Base-by-base conservation (phyloP, 352 stramenopile genomes). In the Sclerospora graminicola region DNA sequence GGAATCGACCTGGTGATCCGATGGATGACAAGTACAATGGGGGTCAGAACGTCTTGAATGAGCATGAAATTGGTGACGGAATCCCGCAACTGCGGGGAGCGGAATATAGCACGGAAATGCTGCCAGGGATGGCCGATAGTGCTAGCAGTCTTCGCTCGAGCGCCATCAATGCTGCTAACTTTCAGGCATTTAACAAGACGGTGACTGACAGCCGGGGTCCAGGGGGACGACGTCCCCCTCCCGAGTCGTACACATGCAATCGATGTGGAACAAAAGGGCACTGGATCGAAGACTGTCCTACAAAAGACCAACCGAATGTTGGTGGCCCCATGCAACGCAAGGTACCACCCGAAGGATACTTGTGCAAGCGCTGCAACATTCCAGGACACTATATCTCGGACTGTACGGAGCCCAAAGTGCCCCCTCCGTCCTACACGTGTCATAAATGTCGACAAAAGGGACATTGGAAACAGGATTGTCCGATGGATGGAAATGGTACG, bases 1-100 rank as follows among this genome's bases (percentile, higher is more conserved):
- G 95, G 37, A 97, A 98, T 59, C 83, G 94, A 29, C 84, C 92
- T 0, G 95, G 95, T 21, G 78, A 90, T 26, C 81, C 73, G 20
- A 89, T 92, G 77, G 80, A 92, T 40, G 80, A 92, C 62, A 92
- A 89, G 57, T 92, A 92, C 60, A 92, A 92, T 48, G 75, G 73
- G 16, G 77, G 74, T 0, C 63, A 82, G 31, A 80, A 55, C 14
- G 71, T 86, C 38, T 55, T 90, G 30, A 84, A 77, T 35, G 75
- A 90, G 26, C 60, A 63, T 2, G 77, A 91, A 18, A 60, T 51
- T 26, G 65, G 79, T 23, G 57, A 57, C 1, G 56, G 48, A n/a
- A 50, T 66, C 41, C 27, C 43, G 20, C 45, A 62, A 23, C 42
- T 58, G 34, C 50, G 28, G 14, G 59, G 35, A 35, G 59, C 44